These are phyloP conservation scores for Candida nitratophila DNA, from an alignment of 805 yeast genomes.

Conservation along the genomic window DNA sequence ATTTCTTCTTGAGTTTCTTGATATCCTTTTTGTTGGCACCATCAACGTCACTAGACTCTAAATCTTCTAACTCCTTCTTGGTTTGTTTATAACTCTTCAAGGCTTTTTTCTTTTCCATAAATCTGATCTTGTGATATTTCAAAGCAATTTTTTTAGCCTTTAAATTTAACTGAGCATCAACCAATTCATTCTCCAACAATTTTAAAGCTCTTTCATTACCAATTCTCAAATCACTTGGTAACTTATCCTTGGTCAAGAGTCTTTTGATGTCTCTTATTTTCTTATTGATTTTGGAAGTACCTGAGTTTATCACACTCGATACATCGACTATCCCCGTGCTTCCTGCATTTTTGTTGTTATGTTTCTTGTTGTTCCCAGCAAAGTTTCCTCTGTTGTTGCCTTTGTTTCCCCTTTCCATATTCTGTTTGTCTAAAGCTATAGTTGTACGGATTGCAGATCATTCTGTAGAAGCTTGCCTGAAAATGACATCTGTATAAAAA, in stretches of 20 bases:
- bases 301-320: conserved; percentile 21
- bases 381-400: no score
- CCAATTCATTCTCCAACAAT: conserved; percentile 40
- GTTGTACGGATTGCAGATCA: no score
- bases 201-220: conserved; percentile 41
- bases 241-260: conserved; percentile 46
- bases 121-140: conserved; percentile 89
- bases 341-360: neutral
- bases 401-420: no score
- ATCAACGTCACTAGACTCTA: conserved; percentile 10
- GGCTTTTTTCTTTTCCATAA: conserved; percentile 87
- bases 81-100: conserved; percentile 51
- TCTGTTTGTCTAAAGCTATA: no score
- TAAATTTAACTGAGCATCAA: conserved; percentile 30
- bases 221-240: conserved; percentile 48
- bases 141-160: conserved; percentile 41
- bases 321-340: conserved; percentile 17
- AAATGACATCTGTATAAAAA: no score
- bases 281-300: conserved; percentile 56
- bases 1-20: conserved; percentile 36
- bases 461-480: no score
- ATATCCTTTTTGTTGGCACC: conserved; percentile 19
- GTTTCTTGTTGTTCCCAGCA: neutral
- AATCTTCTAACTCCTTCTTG: conserved; percentile 6
- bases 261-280: conserved; percentile 84